Evolutionary conservation across 768 basidiomycete genomes (phyloP).

Genomic region (Gymnopilus junonius): DNA sequence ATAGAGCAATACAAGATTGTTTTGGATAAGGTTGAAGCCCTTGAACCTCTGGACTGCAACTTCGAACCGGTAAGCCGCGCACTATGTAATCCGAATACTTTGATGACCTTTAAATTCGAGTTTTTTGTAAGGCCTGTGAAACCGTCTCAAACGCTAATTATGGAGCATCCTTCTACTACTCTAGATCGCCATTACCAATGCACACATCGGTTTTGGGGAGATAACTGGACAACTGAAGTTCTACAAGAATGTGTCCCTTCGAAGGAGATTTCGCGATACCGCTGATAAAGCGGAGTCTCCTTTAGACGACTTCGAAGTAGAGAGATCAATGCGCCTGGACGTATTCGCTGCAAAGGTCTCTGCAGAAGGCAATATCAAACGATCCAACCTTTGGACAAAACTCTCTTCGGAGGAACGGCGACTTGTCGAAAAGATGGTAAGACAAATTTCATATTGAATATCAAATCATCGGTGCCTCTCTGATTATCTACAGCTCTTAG

Average conservation of each 20-base stretch:
- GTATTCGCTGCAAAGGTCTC: constrained; percentile 73
- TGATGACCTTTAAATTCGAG: constrained; percentile 62
- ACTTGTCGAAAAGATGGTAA: constrained; percentile 76
- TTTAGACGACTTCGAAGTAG: constrained; percentile 72
- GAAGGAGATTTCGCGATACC: constrained; percentile 80
- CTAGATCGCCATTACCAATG: constrained; percentile 62
- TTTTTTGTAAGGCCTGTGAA: constrained; percentile 75
- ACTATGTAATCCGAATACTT: background rate
- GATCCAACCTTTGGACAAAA: constrained; percentile 60
- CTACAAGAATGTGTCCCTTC: constrained; percentile 81
- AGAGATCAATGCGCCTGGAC: constrained; percentile 81
- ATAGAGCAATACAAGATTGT: constrained; percentile 59
- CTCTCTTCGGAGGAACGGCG: constrained; percentile 71
- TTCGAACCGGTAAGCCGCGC: constrained; percentile 64
- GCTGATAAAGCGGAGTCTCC: constrained; percentile 73
- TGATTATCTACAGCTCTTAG: constrained; percentile 50
- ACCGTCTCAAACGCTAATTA: too few relatives aligned
- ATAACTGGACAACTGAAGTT: constrained; percentile 70
- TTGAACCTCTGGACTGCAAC: constrained; percentile 58
- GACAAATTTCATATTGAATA: constrained; percentile 30
- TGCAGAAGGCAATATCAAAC: constrained; percentile 70
- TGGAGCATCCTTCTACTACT: constrained; percentile 41
- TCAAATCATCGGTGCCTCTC: constrained; percentile 39
- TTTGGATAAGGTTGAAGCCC: constrained; percentile 62
- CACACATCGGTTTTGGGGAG: constrained; percentile 58